Conservation (phyloP, 1,284 basidiomycete genomes). For the Veloboletus limbatus region DNA sequence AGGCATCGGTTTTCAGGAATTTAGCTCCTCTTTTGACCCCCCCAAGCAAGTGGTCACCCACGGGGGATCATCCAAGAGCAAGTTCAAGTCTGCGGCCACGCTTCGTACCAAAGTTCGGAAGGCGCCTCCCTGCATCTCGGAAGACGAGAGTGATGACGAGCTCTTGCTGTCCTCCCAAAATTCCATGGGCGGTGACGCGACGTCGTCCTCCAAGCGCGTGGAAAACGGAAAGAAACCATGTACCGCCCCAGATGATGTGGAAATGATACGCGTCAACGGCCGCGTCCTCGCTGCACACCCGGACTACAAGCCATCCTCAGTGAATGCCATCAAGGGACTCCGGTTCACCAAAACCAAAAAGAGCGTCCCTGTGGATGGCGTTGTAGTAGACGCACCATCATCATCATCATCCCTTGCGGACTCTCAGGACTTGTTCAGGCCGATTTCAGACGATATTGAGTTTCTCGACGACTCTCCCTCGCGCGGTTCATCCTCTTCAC, state of each 20-base stretch:
- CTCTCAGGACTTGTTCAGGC: constrained; percentile 25
- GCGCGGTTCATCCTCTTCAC: constrained; percentile 1
- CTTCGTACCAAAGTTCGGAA: not conserved
- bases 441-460: constrained; percentile 21
- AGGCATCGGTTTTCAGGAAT: constrained; percentile 27
- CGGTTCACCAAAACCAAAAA: constrained; percentile 40
- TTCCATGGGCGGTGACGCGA: constrained; percentile 17
- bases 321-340: constrained; percentile 15
- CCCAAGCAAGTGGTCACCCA: constrained; percentile 4
- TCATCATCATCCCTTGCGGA: constrained; percentile 25
- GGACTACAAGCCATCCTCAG: constrained; percentile 19
- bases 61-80: constrained; percentile 11
- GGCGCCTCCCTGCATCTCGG: not conserved
- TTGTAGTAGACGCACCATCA: constrained; percentile 11
- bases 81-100: constrained; percentile 7
- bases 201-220: constrained; percentile 11
- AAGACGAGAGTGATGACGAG: constrained; percentile 32
- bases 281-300: constrained; percentile 23
- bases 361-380: not conserved
- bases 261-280: constrained; percentile 20
- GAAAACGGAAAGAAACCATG: constrained; percentile 5
- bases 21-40: constrained; percentile 21
- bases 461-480: not conserved
- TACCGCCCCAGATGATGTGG: not conserved
- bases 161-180: constrained; percentile 29